A percentile compares a stretch with the other conserved stretches of the same genome.
Conservation (phyloP, 441 rosid species). For the Adansonia rubrostipa region DNA sequence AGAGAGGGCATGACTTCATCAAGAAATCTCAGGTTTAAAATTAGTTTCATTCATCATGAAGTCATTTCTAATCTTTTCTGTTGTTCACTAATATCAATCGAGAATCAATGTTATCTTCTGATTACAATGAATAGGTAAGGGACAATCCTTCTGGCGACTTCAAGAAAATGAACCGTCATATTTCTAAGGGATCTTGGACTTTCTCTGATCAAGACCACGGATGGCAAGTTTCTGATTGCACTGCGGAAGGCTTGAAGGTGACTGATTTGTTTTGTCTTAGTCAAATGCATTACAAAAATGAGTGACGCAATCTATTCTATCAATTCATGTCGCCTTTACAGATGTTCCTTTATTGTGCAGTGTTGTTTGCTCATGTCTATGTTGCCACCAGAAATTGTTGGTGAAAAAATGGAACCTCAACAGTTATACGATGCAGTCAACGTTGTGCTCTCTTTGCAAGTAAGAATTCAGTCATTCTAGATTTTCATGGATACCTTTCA, state of each 20-base stretch:
- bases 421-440: slow-evolving; percentile 66
- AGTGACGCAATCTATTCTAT: neutral
- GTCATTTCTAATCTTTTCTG: neutral
- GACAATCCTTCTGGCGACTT: slow-evolving; percentile 53
- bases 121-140: slow-evolving; percentile 39
- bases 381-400: slow-evolving; percentile 70
- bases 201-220: slow-evolving; percentile 71
- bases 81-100: neutral
- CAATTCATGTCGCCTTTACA: neutral
- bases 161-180: slow-evolving; percentile 53
- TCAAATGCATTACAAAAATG: neutral
- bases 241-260: slow-evolving; percentile 62
- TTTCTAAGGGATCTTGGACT: slow-evolving; percentile 69
- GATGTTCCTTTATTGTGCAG: slow-evolving; percentile 33
- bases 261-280: neutral
- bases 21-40: slow-evolving; percentile 36
- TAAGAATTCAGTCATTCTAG: slow-evolving; percentile 12
- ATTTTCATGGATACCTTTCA: neutral
- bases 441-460: slow-evolving; percentile 65
- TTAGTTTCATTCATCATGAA: neutral
- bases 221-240: slow-evolving; percentile 66
- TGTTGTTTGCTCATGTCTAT: slow-evolving; percentile 71
- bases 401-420: slow-evolving; percentile 59
- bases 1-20: slow-evolving; percentile 56
- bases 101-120: neutral